These are phyloP conservation scores for Groenewaldozyma salmanticensis DNA, from an alignment of 805 yeast species.

Conservation along the genomic window DNA sequence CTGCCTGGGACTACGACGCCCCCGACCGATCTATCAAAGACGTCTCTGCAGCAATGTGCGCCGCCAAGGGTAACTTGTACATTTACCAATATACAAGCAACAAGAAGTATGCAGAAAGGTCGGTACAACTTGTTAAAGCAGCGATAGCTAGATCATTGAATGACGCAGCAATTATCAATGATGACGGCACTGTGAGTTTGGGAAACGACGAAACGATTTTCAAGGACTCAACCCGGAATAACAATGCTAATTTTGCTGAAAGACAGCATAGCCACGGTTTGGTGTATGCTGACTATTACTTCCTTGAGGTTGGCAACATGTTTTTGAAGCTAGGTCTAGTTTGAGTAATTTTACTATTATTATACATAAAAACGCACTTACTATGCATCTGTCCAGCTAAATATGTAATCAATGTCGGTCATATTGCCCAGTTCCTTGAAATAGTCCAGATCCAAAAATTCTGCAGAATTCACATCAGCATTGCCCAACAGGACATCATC, in stretches of 20 bases:
- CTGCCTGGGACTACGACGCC: constrained; percentile 25
- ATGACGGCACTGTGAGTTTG: constrained; percentile 12
- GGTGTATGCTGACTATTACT: constrained; percentile 24
- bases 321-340: constrained; percentile 20
- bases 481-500: too few species aligned
- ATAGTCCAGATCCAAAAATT: too few species aligned
- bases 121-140: constrained; percentile 14
- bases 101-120: constrained; percentile 10
- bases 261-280: constrained; percentile 18
- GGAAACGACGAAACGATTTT: constrained; percentile 21
- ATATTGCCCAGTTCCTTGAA: background rate
- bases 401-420: constrained; percentile 2
- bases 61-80: constrained; percentile 20
- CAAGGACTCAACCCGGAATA: constrained; percentile 18
- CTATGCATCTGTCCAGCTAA: constrained; percentile 2
- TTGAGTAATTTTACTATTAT: constrained; percentile 3
- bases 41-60: constrained; percentile 23
- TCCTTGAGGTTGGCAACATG: constrained; percentile 20
- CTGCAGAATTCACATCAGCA: too few species aligned
- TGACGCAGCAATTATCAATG: background rate
- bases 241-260: constrained; percentile 18
- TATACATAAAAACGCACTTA: background rate
- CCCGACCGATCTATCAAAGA: constrained; percentile 20
- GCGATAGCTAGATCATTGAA: constrained; percentile 4
- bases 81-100: constrained; percentile 16